Evolutionary conservation across 352 stramenopile genomes (phyloP).

Genomic region (Phytophthora agathidicida): DNA sequence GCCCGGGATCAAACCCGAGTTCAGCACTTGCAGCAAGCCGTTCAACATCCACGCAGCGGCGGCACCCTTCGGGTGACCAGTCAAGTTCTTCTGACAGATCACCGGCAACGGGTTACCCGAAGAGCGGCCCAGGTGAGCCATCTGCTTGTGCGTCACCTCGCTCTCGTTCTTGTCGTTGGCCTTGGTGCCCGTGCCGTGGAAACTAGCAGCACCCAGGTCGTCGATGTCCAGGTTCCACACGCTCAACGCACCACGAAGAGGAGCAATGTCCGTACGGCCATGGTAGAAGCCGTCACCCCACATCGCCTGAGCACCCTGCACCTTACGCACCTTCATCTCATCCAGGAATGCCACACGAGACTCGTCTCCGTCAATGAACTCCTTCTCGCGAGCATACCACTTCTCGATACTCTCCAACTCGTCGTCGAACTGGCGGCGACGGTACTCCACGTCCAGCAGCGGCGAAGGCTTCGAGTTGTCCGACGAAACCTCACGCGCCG

Average conservation of each 20-base stretch:
- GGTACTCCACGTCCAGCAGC: slow-evolving; percentile 75
- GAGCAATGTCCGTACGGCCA: slow-evolving; percentile 66
- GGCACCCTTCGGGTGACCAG: slow-evolving; percentile 83
- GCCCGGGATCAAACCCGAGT: slow-evolving; percentile 74
- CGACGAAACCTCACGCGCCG: slow-evolving; percentile 58
- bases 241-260: slow-evolving; percentile 74
- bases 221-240: slow-evolving; percentile 84
- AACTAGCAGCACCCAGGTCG: slow-evolving; percentile 83
- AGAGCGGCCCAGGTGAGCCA: slow-evolving; percentile 76
- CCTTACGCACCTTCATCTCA: slow-evolving; percentile 71
- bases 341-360: slow-evolving; percentile 56
- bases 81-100: slow-evolving; percentile 86
- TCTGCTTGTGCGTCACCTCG: slow-evolving; percentile 87
- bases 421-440: slow-evolving; percentile 74
- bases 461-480: slow-evolving; percentile 42
- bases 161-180: slow-evolving; percentile 91
- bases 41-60: slow-evolving; percentile 88
- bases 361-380: slow-evolving; percentile 41
- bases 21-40: slow-evolving; percentile 81
- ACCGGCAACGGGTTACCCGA: slow-evolving; percentile 78
- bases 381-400: slow-evolving; percentile 72
- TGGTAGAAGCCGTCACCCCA: slow-evolving; percentile 78
- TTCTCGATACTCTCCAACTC: slow-evolving; percentile 75
- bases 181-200: slow-evolving; percentile 86
- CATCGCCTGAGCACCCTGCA: slow-evolving; percentile 64